Base-by-base conservation (phyloP, 1,284 basidiomycete genomes). In the Pyrrhoderma noxium region DNA sequence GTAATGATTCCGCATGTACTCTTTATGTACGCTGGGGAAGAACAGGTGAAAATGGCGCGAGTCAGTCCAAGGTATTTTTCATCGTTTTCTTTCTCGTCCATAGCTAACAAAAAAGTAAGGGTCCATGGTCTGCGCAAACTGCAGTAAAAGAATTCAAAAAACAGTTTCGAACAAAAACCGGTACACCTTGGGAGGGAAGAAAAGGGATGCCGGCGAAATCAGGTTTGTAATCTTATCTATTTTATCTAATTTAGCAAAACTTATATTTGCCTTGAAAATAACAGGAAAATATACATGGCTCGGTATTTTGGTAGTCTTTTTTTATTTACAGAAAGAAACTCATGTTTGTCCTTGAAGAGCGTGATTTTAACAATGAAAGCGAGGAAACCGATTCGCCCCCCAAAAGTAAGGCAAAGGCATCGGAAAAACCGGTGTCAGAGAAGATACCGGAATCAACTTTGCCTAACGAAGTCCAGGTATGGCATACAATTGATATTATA, bases 261-360 rank as follows among this genome's bases (percentile, higher is more conserved):
- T 22, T 43, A 50, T 31, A 55, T 51, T 3, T 35, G 19, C 14
- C 9, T 42, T 14, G 22, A 52, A 79, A n/a, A n/a, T n/a, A n/a
- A n/a, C n/a, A n/a, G 79, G 77, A 19, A 82, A 82, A 69, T 83
- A 83, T 56, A 70, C 67, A 7, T 82, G 76, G 74, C 65, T 83
- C 31, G 78, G 77, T 76, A 56, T 23, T 16, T 45, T 22, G 21
- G 35, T 37, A 9, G 16, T 9, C 8, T 8, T 44, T 3, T n/a
- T 41, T 22, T 39, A 41, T 22, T 18, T n/a, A n/a, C n/a, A n/a
- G n/a, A n/a, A n/a, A 16, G 13, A 7, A 23, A 18, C 7, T 47
- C 19, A 37, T 22, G 3, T 2, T 25, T 37, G 8, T 19, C 8
- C 38, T 40, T 40, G 13, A 46, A 79, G 79, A 80, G 54, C 74